Conservation (phyloP, 148 eudicot genomes). For the Heliamphora exappendiculata region DNA sequence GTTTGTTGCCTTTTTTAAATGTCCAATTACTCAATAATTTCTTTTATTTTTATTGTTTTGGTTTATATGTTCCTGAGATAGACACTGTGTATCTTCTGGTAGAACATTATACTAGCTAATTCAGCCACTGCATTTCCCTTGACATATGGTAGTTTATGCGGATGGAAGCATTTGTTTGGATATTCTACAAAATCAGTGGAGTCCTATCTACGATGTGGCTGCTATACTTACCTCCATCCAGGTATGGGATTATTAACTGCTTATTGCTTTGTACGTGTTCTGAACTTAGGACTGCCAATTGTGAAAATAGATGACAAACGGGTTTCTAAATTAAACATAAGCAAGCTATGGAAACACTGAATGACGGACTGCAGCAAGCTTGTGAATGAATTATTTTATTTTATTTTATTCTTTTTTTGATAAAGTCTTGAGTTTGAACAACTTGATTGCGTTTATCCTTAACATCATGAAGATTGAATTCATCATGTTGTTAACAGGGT, state of each 20-base stretch:
- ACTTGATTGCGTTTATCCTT: background rate
- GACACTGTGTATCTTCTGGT: background rate
- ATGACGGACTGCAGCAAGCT: background rate
- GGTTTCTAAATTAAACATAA: too few species aligned
- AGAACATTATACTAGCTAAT: background rate
- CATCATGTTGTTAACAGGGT: background rate
- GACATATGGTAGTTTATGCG: slow-evolving; percentile 52
- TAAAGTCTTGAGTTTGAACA: background rate
- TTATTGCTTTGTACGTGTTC: background rate
- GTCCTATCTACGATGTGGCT: slow-evolving; percentile 83
- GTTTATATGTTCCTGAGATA: background rate
- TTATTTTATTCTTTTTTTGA: too few species aligned
- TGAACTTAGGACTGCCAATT: background rate
- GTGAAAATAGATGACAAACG: background rate
- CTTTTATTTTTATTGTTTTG: background rate
- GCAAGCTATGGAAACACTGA: background rate
- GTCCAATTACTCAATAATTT: too few species aligned
- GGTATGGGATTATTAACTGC: slow-evolving; percentile 26
- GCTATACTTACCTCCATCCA: slow-evolving; percentile 79
- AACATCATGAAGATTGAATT: background rate
- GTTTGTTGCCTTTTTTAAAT: background rate
- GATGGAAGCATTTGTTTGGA: slow-evolving; percentile 89
- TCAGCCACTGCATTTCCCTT: background rate
- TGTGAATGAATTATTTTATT: background rate
- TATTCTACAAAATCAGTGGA: slow-evolving; percentile 84